Evolutionary conservation across 2,329 filamentous ascomycete genomes (phyloP), one percentile per base, ranked within the genome.

Genomic region (Pseudogymnoascus sp.): DNA sequence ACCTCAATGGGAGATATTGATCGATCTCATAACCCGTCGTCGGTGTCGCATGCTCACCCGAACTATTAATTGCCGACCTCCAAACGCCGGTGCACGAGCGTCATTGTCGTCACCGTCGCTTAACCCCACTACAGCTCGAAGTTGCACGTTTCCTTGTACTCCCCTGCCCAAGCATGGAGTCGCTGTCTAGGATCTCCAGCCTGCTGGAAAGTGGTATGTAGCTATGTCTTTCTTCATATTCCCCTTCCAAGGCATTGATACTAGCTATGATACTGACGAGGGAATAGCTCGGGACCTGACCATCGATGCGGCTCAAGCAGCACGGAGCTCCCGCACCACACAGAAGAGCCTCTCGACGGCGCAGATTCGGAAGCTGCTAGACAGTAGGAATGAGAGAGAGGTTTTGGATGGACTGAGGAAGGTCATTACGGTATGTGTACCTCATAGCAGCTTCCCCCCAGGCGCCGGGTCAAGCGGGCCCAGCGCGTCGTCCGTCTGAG

Each of bases 351-450:
- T 94, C 66, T 88, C 92, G 64, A 83, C 86, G n/a, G 80, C 83
- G 63, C 92, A 97, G 77, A 88, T 97, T 72, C 95, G 95, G 80
- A 96, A 93, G 78, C 84, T 97, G 15, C 82, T 99, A 66, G 94
- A 97, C 75, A 97, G 92, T 72, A 86, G 94, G 67, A 90, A 89
- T 79, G 94, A 99, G 68, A 85, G 92, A 68, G 94, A 99, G 67
- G 87, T 97, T 9, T 81, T 97, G 31, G 94, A 99, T 70, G 94
- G 94, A 55, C 76, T 99, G 75, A 88, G 92, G 67, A 87, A 87
- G 72, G 90, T 97, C 71, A 88, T 95, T 68, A 87, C 91, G 72
- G 92, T 96, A 86, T 64, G 82, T 73, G n/a, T 12, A 31, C 33
- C 33, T 40, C 25, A 27, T 18, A 31, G 13, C 18, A 27, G 21